Base-by-base conservation (phyloP, 352 stramenopile species). In the Phytophthora fragariaefolia region DNA sequence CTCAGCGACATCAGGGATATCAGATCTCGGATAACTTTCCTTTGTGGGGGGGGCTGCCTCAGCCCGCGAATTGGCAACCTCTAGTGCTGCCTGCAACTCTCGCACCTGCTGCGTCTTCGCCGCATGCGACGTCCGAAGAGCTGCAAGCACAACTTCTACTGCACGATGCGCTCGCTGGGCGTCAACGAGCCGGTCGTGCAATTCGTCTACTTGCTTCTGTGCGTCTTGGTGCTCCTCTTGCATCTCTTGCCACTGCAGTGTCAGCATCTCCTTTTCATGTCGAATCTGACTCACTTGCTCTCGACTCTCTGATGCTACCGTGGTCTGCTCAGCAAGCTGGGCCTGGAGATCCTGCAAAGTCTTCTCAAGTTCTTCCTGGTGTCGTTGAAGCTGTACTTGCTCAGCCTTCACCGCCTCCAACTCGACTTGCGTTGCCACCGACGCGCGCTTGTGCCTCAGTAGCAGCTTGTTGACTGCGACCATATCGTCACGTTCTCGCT, bases 141-240 rank as follows among this genome's bases (percentile, higher is more conserved):
- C 34, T 30, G 48, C 36, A 69, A 75, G 28, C 38, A 68, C 32
- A 50, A 71, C 49, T 24, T 77, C 68, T 12, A 71, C 50, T 43
- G 67, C 67, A 17, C 67, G 68, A 64, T 75, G 68, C 1, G 68
- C 40, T 28, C 68, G 56, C 52, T 91, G 76, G 1, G 76, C 73
- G 6, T 79, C 74, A 17, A 91, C 76, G 7, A 91, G 71, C 10
- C 76, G 70, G 17, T 66, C 57, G 48, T 91, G 85, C 17, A 93
- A 66, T 48, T 90, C 80, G 6, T 91, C 81, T 1, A 74, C 68
- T 28, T 91, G 76, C 4, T 73, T 67, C 12, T 77, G 59, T 2
- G 84, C 50, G 56, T 91, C 82, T 13, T 63, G 50, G 38, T 89
- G 73, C 24, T 91, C 85, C 5, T 71, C 63, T 49, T 81, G 69